These are phyloP conservation scores for Pleurotus eryngii DNA, from an alignment of 768 basidiomycete genomes.

Conservation along the genomic window DNA sequence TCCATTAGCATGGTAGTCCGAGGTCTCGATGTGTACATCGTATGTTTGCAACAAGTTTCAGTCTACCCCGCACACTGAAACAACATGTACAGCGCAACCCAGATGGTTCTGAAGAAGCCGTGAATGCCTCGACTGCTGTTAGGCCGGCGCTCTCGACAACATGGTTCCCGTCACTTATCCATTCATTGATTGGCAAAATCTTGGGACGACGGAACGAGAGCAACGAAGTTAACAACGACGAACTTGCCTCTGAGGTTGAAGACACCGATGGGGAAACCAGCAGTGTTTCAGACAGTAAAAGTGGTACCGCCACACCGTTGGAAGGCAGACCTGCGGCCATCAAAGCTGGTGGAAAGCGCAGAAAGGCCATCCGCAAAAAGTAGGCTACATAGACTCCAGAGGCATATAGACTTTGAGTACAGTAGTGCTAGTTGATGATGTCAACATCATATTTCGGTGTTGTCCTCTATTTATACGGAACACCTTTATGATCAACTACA, in stretches of 20 bases:
- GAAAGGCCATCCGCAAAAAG: slow-evolving; percentile 54
- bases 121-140: slow-evolving; percentile 57
- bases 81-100: slow-evolving; percentile 50
- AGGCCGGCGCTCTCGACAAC: slow-evolving; percentile 59
- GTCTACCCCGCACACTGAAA: background rate
- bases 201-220: slow-evolving; percentile 21
- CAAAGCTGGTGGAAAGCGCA: slow-evolving; percentile 63
- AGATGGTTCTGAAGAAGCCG: slow-evolving; percentile 51
- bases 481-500: slow-evolving; percentile 77
- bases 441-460: background rate
- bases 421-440: slow-evolving; percentile 5
- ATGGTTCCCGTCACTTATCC: slow-evolving; percentile 62
- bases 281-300: slow-evolving; percentile 23
- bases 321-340: slow-evolving; percentile 35
- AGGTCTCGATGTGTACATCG: slow-evolving; percentile 69
- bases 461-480: slow-evolving; percentile 3
- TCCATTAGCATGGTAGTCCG: slow-evolving; percentile 83
- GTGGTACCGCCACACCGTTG: slow-evolving; percentile 36
- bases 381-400: slow-evolving; percentile 18
- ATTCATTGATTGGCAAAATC: slow-evolving; percentile 26
- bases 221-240: background rate
- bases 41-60: slow-evolving; percentile 33
- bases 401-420: background rate
- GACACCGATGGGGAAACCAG: slow-evolving; percentile 9
- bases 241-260: background rate